Evolutionary conservation across 2,329 filamentous ascomycete genomes (phyloP).

Genomic region (Venturia oleaginea): DNA sequence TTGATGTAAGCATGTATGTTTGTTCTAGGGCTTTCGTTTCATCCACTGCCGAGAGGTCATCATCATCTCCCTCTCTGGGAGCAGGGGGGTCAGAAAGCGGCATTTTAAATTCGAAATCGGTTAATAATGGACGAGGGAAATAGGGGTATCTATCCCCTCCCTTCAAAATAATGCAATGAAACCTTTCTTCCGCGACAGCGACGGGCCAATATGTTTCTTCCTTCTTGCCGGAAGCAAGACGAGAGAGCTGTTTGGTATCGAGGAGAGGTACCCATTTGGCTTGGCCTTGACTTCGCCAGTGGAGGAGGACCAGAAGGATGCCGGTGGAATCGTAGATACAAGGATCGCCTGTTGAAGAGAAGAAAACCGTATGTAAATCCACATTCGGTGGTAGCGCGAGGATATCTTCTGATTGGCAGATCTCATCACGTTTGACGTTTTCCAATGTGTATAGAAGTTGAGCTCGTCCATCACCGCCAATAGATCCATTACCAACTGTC

Average conservation of each 20-base stretch:
- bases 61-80: slow-evolving; percentile 27
- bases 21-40: slow-evolving; percentile 66
- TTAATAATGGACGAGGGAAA: slow-evolving; percentile 80
- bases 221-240: slow-evolving; percentile 76
- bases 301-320: slow-evolving; percentile 74
- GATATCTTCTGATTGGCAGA: slow-evolving; percentile 89
- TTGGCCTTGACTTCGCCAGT: slow-evolving; percentile 80
- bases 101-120: slow-evolving; percentile 86
- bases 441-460: slow-evolving; percentile 85
- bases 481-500: slow-evolving; percentile 85
- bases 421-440: slow-evolving; percentile 85
- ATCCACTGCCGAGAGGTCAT: slow-evolving; percentile 27
- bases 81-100: slow-evolving; percentile 56
- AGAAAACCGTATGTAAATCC: slow-evolving; percentile 75
- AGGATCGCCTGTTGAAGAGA: slow-evolving; percentile 76
- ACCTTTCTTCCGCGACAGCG: slow-evolving; percentile 80
- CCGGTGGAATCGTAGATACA: slow-evolving; percentile 94
- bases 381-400: slow-evolving; percentile 71
- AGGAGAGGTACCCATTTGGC: slow-evolving; percentile 88
- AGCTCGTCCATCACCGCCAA: slow-evolving; percentile 67
- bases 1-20: slow-evolving; percentile 63
- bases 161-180: slow-evolving; percentile 98
- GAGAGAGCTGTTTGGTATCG: slow-evolving; percentile 75
- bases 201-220: slow-evolving; percentile 91
- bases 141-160: slow-evolving; percentile 88